A percentile compares a stretch with the other conserved stretches of the same genome.
phyloP scores from a whole-genome alignment of 495 filamentous ascomycete species.

The Penicillium bovifimosum region DNA sequence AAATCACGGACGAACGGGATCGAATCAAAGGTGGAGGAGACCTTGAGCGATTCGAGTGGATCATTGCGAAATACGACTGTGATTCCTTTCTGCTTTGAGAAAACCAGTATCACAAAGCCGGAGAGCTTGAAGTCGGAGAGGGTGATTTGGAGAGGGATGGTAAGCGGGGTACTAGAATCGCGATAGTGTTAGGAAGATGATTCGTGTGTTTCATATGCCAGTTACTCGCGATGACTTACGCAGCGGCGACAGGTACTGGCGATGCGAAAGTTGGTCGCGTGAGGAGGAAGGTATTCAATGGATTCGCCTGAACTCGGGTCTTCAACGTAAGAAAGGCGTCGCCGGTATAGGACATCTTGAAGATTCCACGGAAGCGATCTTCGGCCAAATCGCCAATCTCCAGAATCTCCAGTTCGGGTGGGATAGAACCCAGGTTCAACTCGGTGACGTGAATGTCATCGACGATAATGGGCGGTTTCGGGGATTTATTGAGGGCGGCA shows the following conservation, averaged over 20 bases:
- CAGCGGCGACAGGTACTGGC: conserved; percentile 85
- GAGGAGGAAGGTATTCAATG: conserved; percentile 88
- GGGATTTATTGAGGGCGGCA: conserved; percentile 92
- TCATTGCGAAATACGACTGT: conserved; percentile 98
- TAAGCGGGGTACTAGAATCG: conserved; percentile 61
- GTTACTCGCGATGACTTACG: conserved; percentile 41
- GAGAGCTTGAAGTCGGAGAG: conserved; percentile 95
- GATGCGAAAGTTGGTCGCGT: conserved; percentile 89
- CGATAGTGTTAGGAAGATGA: conserved; percentile 14
- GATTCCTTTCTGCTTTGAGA: conserved; percentile 92
- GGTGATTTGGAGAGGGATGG: conserved; percentile 94
- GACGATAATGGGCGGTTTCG: conserved; percentile 97
- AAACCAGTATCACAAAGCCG: conserved; percentile 94
- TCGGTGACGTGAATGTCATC: conserved; percentile 98
- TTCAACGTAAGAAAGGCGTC: conserved; percentile 92
- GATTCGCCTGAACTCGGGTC: conserved; percentile 95
- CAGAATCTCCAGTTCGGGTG: conserved; percentile 89
- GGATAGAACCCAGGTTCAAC: conserved; percentile 87
- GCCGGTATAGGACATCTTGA: conserved; percentile 96
- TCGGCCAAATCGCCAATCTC: conserved; percentile 97
- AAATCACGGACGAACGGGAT: conserved; percentile 98
- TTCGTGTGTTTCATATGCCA: not conserved
- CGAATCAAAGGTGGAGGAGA: conserved; percentile 97
- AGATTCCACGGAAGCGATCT: conserved; percentile 95
- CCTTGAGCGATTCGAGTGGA: conserved; percentile 93